A percentile compares a stretch with the other conserved stretches of the same genome.
Evolutionary conservation across 495 filamentous ascomycete species (phyloP).

Genomic region (Xylaria longipes): DNA sequence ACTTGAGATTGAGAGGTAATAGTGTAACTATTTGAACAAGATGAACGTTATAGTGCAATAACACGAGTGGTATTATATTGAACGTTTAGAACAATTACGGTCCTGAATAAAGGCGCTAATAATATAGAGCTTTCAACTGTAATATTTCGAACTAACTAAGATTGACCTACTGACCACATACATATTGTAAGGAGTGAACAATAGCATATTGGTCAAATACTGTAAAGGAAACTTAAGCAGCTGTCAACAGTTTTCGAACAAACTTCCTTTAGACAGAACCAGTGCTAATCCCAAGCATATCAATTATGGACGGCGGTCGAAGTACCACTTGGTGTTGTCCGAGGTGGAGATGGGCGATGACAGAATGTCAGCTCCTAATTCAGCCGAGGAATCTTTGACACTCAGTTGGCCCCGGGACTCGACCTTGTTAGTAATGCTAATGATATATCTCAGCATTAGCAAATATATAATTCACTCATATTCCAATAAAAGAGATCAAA

Average conservation of each 20-base stretch:
- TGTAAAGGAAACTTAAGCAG: no score
- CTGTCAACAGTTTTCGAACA: not conserved
- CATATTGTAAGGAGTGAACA: not conserved
- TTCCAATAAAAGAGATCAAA: not conserved
- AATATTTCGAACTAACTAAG: no score
- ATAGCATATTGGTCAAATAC: not conserved
- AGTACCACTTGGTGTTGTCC: not conserved
- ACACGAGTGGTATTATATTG: no score
- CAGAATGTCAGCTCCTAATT: not conserved
- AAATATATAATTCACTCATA: not conserved
- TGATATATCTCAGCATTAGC: not conserved
- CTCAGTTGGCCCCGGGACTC: not conserved
- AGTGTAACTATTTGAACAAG: no score
- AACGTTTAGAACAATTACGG: no score
- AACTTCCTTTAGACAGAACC: not conserved
- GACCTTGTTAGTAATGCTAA: not conserved
- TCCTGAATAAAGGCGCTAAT: no score
- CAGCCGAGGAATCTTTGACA: not conserved
- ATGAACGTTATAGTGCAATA: no score
- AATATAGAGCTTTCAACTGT: no score
- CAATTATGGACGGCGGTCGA: not conserved
- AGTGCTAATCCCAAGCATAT: not conserved
- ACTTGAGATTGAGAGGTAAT: no score
- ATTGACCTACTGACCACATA: not conserved
- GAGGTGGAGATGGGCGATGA: not conserved